phyloP scores from a whole-genome alignment of 148 eudicot species.

The Selenicereus undatus region DNA sequence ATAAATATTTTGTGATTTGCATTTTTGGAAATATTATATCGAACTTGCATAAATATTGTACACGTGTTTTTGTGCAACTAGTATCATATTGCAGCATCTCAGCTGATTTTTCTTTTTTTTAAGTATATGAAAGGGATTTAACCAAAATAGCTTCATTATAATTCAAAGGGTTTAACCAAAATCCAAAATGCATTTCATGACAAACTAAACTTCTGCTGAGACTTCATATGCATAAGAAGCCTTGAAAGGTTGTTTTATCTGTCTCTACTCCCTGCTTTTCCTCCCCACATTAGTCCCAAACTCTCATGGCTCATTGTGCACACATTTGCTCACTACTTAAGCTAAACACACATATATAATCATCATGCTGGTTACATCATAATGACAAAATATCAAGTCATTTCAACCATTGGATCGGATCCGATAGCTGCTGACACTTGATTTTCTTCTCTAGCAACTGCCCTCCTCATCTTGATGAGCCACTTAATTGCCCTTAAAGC shows the following conservation, averaged over 20 bases:
- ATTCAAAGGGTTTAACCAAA: too few relatives aligned
- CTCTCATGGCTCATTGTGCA: slow-evolving; percentile 6
- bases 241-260: neutral
- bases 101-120: too few relatives aligned
- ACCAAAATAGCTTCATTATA: too few relatives aligned
- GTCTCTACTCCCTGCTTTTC: neutral
- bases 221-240: slow-evolving; percentile 4
- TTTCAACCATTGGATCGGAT: neutral
- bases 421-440: slow-evolving; percentile 28
- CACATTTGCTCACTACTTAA: neutral
- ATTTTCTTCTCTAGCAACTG: slow-evolving; percentile 30
- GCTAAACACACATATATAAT: neutral
- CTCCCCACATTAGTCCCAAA: neutral
- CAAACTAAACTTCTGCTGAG: neutral
- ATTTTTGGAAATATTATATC: too few relatives aligned
- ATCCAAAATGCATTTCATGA: neutral
- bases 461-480: slow-evolving; percentile 8
- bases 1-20: too few relatives aligned
- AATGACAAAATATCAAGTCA: neutral
- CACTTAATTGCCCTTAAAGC: slow-evolving; percentile 25
- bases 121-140: too few relatives aligned
- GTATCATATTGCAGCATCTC: too few relatives aligned
- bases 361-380: neutral
- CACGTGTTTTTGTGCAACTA: too few relatives aligned
- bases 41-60: too few relatives aligned